Percentiles rank a stretch among this genome's conserved stretches.
These are phyloP conservation scores for Malus orientalis DNA, from an alignment of 306 rosid species.

Conservation along the genomic window DNA sequence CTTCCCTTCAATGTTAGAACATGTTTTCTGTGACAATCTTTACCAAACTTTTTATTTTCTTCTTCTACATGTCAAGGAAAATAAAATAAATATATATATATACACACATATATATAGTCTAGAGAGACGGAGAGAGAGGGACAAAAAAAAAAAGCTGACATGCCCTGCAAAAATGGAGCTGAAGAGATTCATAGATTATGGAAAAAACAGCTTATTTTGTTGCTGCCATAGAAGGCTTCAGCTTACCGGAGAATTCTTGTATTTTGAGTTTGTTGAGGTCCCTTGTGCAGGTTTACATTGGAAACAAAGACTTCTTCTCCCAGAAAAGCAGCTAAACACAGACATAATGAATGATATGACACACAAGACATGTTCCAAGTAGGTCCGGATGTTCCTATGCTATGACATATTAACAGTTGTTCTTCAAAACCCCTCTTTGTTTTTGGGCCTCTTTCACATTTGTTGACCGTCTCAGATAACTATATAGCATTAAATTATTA, in stretches of 20 bases:
- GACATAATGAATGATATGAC: not conserved
- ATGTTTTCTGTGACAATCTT: conserved; percentile 2
- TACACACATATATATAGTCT: no score
- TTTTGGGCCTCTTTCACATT: not conserved
- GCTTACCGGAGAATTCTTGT: conserved; percentile 25
- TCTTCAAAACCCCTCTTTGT: not conserved
- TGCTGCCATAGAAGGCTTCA: not conserved
- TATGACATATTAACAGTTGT: not conserved
- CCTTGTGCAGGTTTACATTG: not conserved
- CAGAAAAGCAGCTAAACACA: conserved; percentile 14
- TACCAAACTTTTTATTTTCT: not conserved
- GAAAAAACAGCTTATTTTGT: not conserved
- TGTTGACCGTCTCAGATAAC: not conserved
- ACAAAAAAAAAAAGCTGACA: not conserved
- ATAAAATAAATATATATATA: rapidly evolving
- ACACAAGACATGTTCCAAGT: conserved; percentile 1
- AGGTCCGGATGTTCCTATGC: conserved; percentile 22
- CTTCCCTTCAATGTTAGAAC: conserved; percentile 15
- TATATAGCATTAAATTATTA: not conserved
- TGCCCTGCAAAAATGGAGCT: not conserved
- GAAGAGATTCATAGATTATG: not conserved
- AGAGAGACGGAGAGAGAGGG: no score
- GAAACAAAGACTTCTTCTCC: conserved; percentile 5
- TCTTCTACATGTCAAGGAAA: no score
- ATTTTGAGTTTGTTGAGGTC: not conserved